Base-by-base conservation (phyloP, 1,139 yeast genomes). In the Blastobotrys illinoisensis region DNA sequence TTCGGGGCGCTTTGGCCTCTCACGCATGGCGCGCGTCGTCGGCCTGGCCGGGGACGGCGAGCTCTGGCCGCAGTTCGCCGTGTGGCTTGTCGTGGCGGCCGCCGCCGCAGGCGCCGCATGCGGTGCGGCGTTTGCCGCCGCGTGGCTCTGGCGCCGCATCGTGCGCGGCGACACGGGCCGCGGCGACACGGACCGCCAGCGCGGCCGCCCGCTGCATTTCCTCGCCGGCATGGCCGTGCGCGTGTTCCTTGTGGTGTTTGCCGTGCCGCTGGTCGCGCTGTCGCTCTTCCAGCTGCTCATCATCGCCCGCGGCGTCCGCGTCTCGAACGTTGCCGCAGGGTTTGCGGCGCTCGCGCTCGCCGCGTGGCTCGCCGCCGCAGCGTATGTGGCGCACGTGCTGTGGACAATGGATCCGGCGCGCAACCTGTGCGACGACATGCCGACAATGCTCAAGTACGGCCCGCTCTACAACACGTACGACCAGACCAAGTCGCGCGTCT, bases 61-160 rank as follows among this genome's bases (percentile, higher is more conserved):
- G 52, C 59, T 69, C 11, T 71, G 75, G 74, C 64, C 73, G 5
- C 58, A 69, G 4, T 70, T 69, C 54, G 64, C 69, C 16, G 62
- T 71, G 19, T 71, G 71, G 70, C 56, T 70, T 19, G 53, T 70
- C 20, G 62, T 66, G 5, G 53, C 64, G 21, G 52, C 56, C 7
- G 67, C 59, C 4, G 60, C 49, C 7, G 48, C 56, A n/a, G 48
- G 57, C 20, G 21, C 58, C 9, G 56, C 54, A 5, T 52, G 58
- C 18, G 48, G 57, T 1, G 49, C 60, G n/a, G 54, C 55, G 13
- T 49, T 55, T 14, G 51, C 19, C 5, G 13, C 51, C n/a, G 36
- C 55, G 7, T 62, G 64, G 63, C 32, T 54, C 6, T 57, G 53
- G 52, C 55, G 60, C 49, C 53, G 51, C 48, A 50, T 48, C 36